A percentile compares a stretch with the other conserved stretches of the same genome.
Conservation (phyloP, 257 asterid species). For the Thymus mandschuricus region DNA sequence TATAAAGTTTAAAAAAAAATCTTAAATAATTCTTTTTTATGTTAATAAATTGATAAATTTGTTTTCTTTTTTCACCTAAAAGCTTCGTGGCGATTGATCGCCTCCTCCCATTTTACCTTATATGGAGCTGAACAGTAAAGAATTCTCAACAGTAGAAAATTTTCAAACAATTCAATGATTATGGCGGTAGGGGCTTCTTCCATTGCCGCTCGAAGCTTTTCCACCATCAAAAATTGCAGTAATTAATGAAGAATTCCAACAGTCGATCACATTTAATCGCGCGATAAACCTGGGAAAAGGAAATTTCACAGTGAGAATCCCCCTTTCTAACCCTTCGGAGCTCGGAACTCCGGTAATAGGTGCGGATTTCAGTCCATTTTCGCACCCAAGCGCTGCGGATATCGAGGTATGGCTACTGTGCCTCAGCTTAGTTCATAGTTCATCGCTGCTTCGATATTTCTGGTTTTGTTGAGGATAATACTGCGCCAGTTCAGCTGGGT, state of each 20-base stretch:
- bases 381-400: conserved; percentile 1
- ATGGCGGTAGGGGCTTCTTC: conserved; percentile 4
- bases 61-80: too few relatives aligned
- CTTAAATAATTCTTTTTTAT: too few relatives aligned
- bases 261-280: neutral
- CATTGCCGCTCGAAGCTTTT: neutral
- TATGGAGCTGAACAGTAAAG: too few relatives aligned
- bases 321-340: neutral
- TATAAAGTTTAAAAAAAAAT: too few relatives aligned
- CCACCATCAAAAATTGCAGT: neutral
- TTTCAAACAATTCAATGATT: neutral
- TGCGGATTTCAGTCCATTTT: neutral
- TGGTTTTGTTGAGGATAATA: neutral
- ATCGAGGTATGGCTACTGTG: conserved; percentile 19
- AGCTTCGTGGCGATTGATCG: too few relatives aligned
- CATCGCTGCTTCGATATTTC: neutral
- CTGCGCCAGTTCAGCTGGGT: conserved; percentile 11
- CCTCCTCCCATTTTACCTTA: too few relatives aligned
- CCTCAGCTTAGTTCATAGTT: neutral
- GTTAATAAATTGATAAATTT: too few relatives aligned
- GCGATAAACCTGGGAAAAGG: neutral
- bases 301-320: neutral
- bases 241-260: too few relatives aligned
- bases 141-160: neutral
- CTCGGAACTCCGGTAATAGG: conserved; percentile 2